phyloP scores from a whole-genome alignment of 257 asterid species.

The Vinca minor region DNA sequence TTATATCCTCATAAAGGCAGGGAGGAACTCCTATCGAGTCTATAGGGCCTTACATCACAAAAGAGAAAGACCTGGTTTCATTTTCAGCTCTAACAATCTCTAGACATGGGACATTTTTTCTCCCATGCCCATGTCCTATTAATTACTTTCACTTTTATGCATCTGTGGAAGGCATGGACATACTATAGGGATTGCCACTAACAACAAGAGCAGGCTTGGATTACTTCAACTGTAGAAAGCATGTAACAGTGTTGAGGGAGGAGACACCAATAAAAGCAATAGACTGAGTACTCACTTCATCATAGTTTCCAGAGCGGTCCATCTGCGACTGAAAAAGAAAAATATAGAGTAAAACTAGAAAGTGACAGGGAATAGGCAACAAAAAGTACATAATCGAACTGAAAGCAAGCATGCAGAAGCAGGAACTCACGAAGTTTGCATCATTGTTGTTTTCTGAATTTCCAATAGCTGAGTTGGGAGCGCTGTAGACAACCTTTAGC shows the following conservation, averaged over 20 bases:
- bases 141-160: not conserved
- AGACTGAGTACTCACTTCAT: slow-evolving; percentile 16
- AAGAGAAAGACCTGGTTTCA: too few species aligned
- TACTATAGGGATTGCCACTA: not conserved
- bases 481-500: slow-evolving; percentile 57
- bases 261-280: not conserved
- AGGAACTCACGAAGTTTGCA: slow-evolving; percentile 31
- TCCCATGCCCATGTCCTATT: not conserved
- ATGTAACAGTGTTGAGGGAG: not conserved
- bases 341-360: not conserved
- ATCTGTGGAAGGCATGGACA: not conserved
- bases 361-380: not conserved
- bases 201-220: not conserved
- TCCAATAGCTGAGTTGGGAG: slow-evolving; percentile 31
- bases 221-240: slow-evolving; percentile 6
- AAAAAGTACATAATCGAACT: not conserved
- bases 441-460: too few species aligned
- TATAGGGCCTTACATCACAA: too few species aligned
- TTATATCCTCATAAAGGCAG: too few species aligned
- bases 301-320: slow-evolving; percentile 7
- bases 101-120: not conserved
- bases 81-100: not conserved
- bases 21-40: too few species aligned
- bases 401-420: not conserved
- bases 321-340: slow-evolving; percentile 12